These are phyloP conservation scores for Synchytrium microbalum DNA, from an alignment of 371 early-diverging fungal species.

Conservation along the genomic window DNA sequence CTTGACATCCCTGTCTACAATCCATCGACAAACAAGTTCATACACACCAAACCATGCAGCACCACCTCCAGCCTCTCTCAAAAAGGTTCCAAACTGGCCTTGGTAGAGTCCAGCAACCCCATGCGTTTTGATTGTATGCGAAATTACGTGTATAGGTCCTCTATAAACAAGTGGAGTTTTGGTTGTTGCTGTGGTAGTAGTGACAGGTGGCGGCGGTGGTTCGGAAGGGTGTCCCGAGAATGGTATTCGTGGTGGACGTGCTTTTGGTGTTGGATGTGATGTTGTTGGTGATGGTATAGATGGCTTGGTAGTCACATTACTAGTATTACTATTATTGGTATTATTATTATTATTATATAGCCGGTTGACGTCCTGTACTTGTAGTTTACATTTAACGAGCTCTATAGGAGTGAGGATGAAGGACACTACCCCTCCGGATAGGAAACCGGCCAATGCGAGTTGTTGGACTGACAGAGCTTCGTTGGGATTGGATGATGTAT, in stretches of 20 bases:
- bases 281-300: not conserved
- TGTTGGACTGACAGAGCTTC: constrained; percentile 15
- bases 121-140: constrained; percentile 49
- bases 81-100: constrained; percentile 80
- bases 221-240: not conserved
- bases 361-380: constrained; percentile 65
- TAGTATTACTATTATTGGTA: not conserved
- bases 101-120: constrained; percentile 79
- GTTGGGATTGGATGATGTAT: not conserved
- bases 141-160: constrained; percentile 70
- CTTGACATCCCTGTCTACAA: constrained; percentile 29
- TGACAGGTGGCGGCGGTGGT: constrained; percentile 1
- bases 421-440: constrained; percentile 81
- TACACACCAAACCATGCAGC: constrained; percentile 95
- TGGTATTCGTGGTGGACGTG: not conserved
- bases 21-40: constrained; percentile 57
- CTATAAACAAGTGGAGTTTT: constrained; percentile 24
- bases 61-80: constrained; percentile 88
- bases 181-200: constrained; percentile 6
- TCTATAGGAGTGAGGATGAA: constrained; percentile 90
- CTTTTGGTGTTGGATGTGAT: constrained; percentile 5
- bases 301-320: not conserved
- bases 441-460: constrained; percentile 70
- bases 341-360: not conserved
- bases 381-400: constrained; percentile 90